Evolutionary conservation across 495 filamentous ascomycete genomes (phyloP).

Genomic region (Talaromyces wortmannii): DNA sequence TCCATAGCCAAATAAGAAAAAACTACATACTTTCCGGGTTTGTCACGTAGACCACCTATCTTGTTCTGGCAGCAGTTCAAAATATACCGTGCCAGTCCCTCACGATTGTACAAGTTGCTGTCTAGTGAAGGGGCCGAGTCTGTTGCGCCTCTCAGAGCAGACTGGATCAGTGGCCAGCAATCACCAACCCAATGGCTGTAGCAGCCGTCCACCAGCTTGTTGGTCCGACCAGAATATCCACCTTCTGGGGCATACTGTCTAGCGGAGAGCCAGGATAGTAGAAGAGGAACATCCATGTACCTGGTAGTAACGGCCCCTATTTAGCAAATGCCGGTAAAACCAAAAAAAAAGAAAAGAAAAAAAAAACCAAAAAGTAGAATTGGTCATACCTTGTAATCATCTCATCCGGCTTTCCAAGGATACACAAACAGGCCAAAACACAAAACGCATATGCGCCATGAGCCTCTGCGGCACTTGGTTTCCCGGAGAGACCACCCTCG

Average conservation of each 20-base stretch:
- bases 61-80: constrained; percentile 77
- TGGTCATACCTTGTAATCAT: constrained; percentile 55
- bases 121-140: constrained; percentile 12
- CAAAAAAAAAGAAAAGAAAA: too few species aligned
- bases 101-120: constrained; percentile 65
- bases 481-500: constrained; percentile 84
- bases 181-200: constrained; percentile 97
- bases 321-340: constrained; percentile 10
- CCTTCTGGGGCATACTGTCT: constrained; percentile 90
- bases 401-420: constrained; percentile 68
- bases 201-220: constrained; percentile 96
- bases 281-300: constrained; percentile 67
- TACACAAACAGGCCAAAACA: constrained; percentile 76
- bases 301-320: constrained; percentile 23
- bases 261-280: constrained; percentile 81
- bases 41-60: constrained; percentile 83
- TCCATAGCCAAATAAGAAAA: background rate
- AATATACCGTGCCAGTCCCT: constrained; percentile 82
- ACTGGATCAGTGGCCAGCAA: constrained; percentile 87
- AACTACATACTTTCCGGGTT: constrained; percentile 74
- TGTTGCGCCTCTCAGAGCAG: constrained; percentile 52
- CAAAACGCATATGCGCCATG: constrained; percentile 98
- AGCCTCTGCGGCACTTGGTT: constrained; percentile 71
- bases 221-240: constrained; percentile 87
- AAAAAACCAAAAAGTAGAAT: background rate